Evolutionary conservation across 305 asterid species (phyloP).

Genomic region (Ilex paraguariensis): DNA sequence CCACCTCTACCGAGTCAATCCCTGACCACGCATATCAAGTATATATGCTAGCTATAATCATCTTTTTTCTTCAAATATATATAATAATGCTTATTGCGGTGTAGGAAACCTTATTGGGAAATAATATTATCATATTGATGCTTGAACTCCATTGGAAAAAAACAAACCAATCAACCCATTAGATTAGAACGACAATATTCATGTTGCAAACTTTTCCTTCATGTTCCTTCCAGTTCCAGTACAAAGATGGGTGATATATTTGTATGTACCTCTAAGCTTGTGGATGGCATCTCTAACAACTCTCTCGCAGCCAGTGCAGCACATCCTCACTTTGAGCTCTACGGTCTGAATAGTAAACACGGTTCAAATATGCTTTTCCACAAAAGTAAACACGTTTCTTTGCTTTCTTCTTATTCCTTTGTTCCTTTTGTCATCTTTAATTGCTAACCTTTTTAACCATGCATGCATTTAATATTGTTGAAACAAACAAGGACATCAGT

Average conservation of each 20-base stretch:
- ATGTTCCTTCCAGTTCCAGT: too few relatives aligned
- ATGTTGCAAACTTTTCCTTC: too few relatives aligned
- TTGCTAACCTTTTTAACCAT: not conserved
- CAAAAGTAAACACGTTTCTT: constrained; percentile 3
- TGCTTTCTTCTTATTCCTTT: constrained; percentile 34
- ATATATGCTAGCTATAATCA: not conserved
- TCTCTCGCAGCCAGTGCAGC: constrained; percentile 90
- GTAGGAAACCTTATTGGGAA: too few relatives aligned
- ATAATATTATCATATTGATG: too few relatives aligned
- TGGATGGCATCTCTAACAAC: constrained; percentile 75
- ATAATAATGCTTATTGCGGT: too few relatives aligned
- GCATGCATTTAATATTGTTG: not conserved
- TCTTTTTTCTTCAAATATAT: too few relatives aligned
- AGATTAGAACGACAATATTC: too few relatives aligned
- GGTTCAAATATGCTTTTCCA: constrained; percentile 18
- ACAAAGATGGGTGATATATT: too few relatives aligned
- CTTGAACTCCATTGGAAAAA: too few relatives aligned
- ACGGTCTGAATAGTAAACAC: constrained; percentile 50
- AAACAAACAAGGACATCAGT: not conserved
- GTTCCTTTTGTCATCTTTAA: constrained; percentile 13
- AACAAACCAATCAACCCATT: too few relatives aligned
- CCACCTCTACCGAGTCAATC: constrained; percentile 66
- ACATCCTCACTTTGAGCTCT: constrained; percentile 96
- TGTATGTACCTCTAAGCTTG: constrained; percentile 53
- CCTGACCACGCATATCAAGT: constrained; percentile 28